Evolutionary conservation across 805 yeast species (phyloP).

Genomic region (Candida tammaniensis): DNA sequence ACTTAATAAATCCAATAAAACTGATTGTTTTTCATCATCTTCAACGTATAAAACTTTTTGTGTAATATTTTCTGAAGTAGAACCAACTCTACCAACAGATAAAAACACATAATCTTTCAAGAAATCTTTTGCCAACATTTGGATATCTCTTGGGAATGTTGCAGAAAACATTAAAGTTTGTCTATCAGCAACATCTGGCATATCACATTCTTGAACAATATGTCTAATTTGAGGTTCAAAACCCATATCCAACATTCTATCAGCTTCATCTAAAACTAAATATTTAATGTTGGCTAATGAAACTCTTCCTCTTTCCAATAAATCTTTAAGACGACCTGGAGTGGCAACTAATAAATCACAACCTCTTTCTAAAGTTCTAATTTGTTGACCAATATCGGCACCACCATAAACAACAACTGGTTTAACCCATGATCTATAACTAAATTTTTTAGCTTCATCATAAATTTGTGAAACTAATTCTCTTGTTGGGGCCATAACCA

Average conservation of each 20-base stretch:
- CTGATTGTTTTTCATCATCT: constrained; percentile 85
- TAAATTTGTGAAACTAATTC: constrained; percentile 96
- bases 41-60: constrained; percentile 92
- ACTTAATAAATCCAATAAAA: constrained; percentile 80
- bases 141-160: constrained; percentile 98
- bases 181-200: constrained; percentile 89
- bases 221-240: constrained; percentile 99
- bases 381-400: constrained; percentile 86
- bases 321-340: constrained; percentile 97
- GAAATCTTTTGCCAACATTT: constrained; percentile 95
- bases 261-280: constrained; percentile 97
- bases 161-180: constrained; percentile 99
- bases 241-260: constrained; percentile 99
- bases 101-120: constrained; percentile 92
- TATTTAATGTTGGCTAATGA: constrained; percentile 88
- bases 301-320: constrained; percentile 91
- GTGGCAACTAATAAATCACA: constrained; percentile 97
- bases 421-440: constrained; percentile 97
- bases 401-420: constrained; percentile 99
- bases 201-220: constrained; percentile 95
- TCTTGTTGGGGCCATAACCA: constrained; percentile 98
- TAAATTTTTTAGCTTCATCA: constrained; percentile 93
- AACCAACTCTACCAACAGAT: constrained; percentile 98
- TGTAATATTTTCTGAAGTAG: constrained; percentile 97
- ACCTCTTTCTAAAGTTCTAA: constrained; percentile 85